Percentiles rank a stretch among this genome's conserved stretches.
These are phyloP conservation scores for Boletus speciosus DNA, from an alignment of 768 basidiomycete species.

Conservation along the genomic window DNA sequence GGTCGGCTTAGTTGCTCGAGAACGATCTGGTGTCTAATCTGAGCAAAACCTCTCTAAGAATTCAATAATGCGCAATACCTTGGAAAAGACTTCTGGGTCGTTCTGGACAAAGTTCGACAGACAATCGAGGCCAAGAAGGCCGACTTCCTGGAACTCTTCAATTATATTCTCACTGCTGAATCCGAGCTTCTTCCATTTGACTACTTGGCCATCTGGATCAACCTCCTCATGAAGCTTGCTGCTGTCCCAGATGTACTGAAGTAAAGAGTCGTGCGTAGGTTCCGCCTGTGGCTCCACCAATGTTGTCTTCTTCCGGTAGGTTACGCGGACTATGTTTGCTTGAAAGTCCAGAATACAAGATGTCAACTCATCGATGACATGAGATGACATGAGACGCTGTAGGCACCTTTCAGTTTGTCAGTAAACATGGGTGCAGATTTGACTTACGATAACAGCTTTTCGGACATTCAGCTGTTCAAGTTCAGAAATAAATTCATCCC, in stretches of 20 bases:
- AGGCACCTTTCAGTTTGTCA: conserved; percentile 8
- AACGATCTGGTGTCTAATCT: conserved; percentile 49
- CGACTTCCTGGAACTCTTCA: conserved; percentile 74
- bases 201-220: conserved; percentile 43
- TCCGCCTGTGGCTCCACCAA: conserved; percentile 68
- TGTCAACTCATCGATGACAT: conserved; percentile 75
- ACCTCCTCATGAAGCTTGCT: conserved; percentile 54
- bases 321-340: conserved; percentile 75
- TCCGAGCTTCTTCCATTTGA: conserved; percentile 78
- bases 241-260: conserved; percentile 67
- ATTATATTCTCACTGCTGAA: conserved; percentile 73
- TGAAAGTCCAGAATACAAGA: conserved; percentile 88
- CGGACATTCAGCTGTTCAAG: conserved; percentile 74
- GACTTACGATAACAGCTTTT: conserved; percentile 75
- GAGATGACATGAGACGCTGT: conserved; percentile 79
- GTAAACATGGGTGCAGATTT: neutral
- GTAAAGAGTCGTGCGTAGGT: conserved; percentile 49
- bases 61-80: conserved; percentile 39
- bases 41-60: neutral
- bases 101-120: conserved; percentile 70
- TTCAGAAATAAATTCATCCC: conserved; percentile 75
- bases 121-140: conserved; percentile 79
- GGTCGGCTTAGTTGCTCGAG: conserved; percentile 78
- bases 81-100: conserved; percentile 71
- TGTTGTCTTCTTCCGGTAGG: conserved; percentile 77